phyloP scores from a whole-genome alignment of 1,284 basidiomycete genomes.

The Vanrija sp. region DNA sequence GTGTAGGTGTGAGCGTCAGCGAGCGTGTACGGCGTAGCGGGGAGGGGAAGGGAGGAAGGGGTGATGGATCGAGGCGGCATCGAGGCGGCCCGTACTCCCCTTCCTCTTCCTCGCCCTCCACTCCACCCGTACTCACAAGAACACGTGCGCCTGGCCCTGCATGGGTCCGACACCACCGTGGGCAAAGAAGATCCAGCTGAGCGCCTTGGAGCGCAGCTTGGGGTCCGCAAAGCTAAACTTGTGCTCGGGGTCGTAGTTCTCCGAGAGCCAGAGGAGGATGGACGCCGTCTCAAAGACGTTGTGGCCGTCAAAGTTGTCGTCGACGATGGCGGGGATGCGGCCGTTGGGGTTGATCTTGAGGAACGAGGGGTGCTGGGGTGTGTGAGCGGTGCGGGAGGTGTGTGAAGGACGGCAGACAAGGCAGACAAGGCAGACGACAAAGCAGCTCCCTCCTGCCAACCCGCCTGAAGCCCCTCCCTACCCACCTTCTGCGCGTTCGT shows the following conservation, averaged over 20 bases:
- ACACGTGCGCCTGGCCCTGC: conserved; percentile 55
- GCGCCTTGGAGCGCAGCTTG: conserved; percentile 55
- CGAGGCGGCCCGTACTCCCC: not conserved
- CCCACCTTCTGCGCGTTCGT: conserved; percentile 53
- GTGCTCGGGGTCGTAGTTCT: conserved; percentile 56
- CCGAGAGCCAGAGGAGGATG: conserved; percentile 62
- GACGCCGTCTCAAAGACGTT: conserved; percentile 66
- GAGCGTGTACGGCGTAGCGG: not conserved
- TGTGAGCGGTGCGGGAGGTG: not conserved
- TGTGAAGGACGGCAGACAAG: not conserved
- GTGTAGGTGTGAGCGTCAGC: not conserved
- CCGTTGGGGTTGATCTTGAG: conserved; percentile 64
- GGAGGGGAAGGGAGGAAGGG: not conserved
- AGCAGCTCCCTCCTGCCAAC: not conserved
- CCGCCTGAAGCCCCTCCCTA: not conserved
- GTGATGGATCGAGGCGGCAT: not conserved
- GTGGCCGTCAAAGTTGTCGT: conserved; percentile 54
- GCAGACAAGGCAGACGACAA: not conserved
- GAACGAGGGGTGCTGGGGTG: conserved; percentile 56
- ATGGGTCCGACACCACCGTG: conserved; percentile 48
- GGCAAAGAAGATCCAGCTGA: conserved; percentile 77
- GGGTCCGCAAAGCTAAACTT: conserved; percentile 57
- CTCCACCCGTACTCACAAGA: conserved; percentile 34
- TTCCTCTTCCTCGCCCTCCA: too few species aligned
- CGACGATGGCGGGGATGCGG: conserved; percentile 57